phyloP scores from a whole-genome alignment of 1,284 basidiomycete species.

The Malassezia restricta region DNA sequence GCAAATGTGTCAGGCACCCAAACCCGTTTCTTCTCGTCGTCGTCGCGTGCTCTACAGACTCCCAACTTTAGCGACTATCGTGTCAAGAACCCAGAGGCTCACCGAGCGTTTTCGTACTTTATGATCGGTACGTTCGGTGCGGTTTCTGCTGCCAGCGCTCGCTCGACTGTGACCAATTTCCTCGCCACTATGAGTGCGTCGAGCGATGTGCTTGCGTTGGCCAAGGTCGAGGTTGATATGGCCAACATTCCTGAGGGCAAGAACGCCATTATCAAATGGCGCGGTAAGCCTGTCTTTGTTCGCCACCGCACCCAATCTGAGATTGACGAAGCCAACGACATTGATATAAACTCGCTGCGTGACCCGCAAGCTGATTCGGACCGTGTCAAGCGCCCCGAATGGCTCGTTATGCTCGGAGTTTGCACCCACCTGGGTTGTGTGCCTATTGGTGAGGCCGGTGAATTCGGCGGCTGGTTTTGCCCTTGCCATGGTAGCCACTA shows the following conservation, averaged over 20 bases:
- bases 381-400: slow-evolving; percentile 86
- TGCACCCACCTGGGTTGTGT: slow-evolving; percentile 99
- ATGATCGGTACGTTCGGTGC: slow-evolving; percentile 94
- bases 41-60: slow-evolving; percentile 27
- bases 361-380: slow-evolving; percentile 85
- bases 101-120: slow-evolving; percentile 85
- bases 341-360: slow-evolving; percentile 74
- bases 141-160: slow-evolving; percentile 82
- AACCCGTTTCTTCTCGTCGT: slow-evolving; percentile 35
- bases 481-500: slow-evolving; percentile 95
- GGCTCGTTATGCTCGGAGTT: slow-evolving; percentile 57
- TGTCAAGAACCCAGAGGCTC: slow-evolving; percentile 56
- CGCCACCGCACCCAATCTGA: slow-evolving; percentile 85
- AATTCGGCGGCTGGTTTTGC: slow-evolving; percentile 60
- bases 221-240: slow-evolving; percentile 94
- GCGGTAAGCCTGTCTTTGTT: slow-evolving; percentile 99
- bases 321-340: slow-evolving; percentile 78
- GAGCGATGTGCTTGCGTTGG: slow-evolving; percentile 91
- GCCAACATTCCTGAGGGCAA: slow-evolving; percentile 87
- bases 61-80: slow-evolving; percentile 81
- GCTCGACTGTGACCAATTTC: slow-evolving; percentile 87
- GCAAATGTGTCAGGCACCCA: slow-evolving; percentile 5
- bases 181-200: slow-evolving; percentile 91
- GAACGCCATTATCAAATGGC: slow-evolving; percentile 57
- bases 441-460: slow-evolving; percentile 86